Evolutionary conservation across 352 stramenopile species (phyloP), one percentile per base, ranked within the genome.

Genomic region (Phytophthora pistaciae): DNA sequence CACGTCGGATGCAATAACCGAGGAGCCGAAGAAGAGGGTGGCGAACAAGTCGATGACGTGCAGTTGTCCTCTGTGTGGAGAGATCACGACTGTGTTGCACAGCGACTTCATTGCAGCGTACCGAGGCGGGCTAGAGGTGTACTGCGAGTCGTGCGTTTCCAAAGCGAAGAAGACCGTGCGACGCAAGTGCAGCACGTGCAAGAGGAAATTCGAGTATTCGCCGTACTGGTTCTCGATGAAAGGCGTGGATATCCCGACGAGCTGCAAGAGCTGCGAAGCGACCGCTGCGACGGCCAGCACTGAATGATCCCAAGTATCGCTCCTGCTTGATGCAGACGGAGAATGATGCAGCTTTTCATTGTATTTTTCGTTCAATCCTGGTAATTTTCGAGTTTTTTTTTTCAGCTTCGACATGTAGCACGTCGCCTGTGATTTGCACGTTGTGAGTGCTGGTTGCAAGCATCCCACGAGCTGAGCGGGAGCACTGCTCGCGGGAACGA

Each of bases 211-310:
- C 9, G 1, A 4, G 1, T 67, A 68, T 42, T 68, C 65, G 3
- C 56, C 44, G 2, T 78, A 70, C 23, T 78, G 70, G 63, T 72
- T 72, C 59, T 52, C 70, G 25, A 82, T 82, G 77, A 81, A 84
- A 53, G 77, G 64, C 3, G 78, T 75, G 48, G 60, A 66, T 1
- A 13, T 21, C 0, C 66, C 77, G 7, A 68, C 29, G n/a, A 67
- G 10, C 2, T 84, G 77, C 59, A 73, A 77, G 27, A 25, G 3
- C 29, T 84, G 73, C 64, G 77, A 77, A 66, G 62, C 46, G 14
- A 14, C 33, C 20, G 50, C 55, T 44, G 38, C 9, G 27, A 42
- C 60, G n/a, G 23, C 3, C 18, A 25, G n/a, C 44, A 13, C 5
- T 16, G n/a, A 16, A n/a, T 52, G 44, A 52, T 27, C 21, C 40